A percentile compares a stretch with the other conserved stretches of the same genome.
Evolutionary conservation across 257 asterid genomes (phyloP).

Genomic region (Fraxinus pennsylvanica): DNA sequence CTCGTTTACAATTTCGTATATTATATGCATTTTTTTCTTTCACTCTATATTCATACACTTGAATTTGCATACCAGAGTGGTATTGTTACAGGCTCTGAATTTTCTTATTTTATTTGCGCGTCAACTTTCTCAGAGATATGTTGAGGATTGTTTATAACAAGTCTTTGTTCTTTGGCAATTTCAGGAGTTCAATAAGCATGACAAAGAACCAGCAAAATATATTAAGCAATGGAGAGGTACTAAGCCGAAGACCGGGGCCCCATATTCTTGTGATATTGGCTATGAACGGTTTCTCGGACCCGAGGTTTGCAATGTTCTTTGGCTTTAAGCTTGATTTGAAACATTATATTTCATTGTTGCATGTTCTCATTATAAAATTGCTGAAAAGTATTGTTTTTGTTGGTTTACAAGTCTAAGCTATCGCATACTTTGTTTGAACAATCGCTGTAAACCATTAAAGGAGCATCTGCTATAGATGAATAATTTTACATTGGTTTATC

Average conservation of each 20-base stretch:
- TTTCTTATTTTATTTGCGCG: background rate
- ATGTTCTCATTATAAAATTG: background rate
- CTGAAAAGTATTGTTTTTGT: background rate
- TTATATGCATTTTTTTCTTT: conserved; percentile 14
- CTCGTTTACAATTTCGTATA: conserved; percentile 12
- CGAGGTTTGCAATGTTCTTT: conserved; percentile 59
- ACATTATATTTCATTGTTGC: background rate
- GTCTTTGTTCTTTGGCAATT: conserved; percentile 29
- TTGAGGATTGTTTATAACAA: conserved; percentile 19
- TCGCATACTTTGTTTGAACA: background rate
- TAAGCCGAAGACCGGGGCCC: conserved; percentile 96
- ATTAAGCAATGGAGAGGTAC: conserved; percentile 92
- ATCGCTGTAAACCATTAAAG: conserved; percentile 1
- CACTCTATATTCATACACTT: background rate
- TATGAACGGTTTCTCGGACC: conserved; percentile 99
- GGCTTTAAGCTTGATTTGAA: conserved; percentile 26
- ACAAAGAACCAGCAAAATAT: conserved; percentile 85
- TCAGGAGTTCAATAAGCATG: conserved; percentile 95
- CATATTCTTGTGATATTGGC: conserved; percentile 91
- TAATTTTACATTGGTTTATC: background rate
- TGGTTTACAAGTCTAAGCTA: background rate
- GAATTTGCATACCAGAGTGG: background rate
- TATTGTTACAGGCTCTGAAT: background rate
- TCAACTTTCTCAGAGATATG: conserved; percentile 7
- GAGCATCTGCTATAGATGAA: background rate